These are phyloP conservation scores for Misopates orontium DNA, from an alignment of 257 asterid genomes.

Conservation along the genomic window DNA sequence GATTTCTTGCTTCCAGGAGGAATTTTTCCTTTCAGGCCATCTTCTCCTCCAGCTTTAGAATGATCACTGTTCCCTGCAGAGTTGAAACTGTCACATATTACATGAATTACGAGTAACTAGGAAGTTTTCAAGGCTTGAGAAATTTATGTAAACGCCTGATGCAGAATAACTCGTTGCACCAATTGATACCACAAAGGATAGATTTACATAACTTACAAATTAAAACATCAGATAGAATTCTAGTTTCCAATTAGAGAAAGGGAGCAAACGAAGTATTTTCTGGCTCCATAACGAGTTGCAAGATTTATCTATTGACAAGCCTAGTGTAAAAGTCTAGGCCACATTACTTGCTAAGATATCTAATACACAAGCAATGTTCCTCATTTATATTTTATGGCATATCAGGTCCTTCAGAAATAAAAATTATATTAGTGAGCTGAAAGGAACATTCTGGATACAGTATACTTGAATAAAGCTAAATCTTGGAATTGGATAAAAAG, in stretches of 20 bases:
- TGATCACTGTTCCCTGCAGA: slow-evolving; percentile 44
- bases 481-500: too few species aligned
- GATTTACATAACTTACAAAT: background rate
- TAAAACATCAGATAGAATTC: background rate
- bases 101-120: slow-evolving; percentile 11
- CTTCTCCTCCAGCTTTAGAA: slow-evolving; percentile 63
- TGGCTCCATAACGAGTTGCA: background rate
- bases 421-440: too few species aligned
- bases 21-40: slow-evolving; percentile 54
- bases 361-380: background rate
- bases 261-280: background rate
- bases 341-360: background rate
- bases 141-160: slow-evolving; percentile 15
- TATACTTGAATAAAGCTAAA: too few species aligned
- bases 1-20: slow-evolving; percentile 53
- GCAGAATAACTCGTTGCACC: slow-evolving; percentile 10
- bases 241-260: background rate
- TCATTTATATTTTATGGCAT: too few species aligned
- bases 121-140: background rate
- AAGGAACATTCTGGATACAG: too few species aligned
- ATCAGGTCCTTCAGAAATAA: too few species aligned
- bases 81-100: slow-evolving; percentile 6
- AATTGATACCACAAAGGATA: background rate
- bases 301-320: slow-evolving; percentile 2
- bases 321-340: slow-evolving; percentile 1